Conservation (phyloP, 2,329 filamentous ascomycete species). For the Trichoderma arundinaceum region DNA sequence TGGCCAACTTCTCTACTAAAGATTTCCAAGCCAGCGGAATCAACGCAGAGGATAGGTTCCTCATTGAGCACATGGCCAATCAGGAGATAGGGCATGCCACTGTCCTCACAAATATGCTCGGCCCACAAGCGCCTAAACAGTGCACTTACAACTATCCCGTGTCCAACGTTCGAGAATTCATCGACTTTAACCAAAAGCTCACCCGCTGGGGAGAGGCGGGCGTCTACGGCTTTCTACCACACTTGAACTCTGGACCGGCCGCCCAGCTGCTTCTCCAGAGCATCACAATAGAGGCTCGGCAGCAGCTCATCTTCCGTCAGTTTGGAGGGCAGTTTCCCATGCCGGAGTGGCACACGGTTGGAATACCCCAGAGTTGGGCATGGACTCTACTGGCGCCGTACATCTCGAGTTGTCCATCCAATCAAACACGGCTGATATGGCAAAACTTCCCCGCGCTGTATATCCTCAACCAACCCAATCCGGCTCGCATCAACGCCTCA, state of each 20-base stretch:
- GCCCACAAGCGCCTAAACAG: constrained; percentile 69
- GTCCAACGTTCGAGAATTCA: constrained; percentile 73
- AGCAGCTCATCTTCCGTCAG: constrained; percentile 85
- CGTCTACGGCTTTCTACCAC: constrained; percentile 80
- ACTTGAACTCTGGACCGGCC: constrained; percentile 76
- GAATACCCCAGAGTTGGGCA: constrained; percentile 82
- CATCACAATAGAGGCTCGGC: constrained; percentile 78
- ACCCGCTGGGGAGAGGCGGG: constrained; percentile 81
- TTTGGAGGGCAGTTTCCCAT: constrained; percentile 80
- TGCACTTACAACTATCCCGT: constrained; percentile 86
- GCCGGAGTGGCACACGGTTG: constrained; percentile 81
- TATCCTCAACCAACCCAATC: constrained; percentile 78
- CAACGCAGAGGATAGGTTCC: constrained; percentile 68
- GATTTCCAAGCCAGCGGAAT: constrained; percentile 75
- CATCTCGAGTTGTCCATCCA: constrained; percentile 75
- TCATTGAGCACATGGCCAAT: constrained; percentile 77
- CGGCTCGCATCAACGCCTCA: constrained; percentile 68
- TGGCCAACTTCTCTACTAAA: constrained; percentile 69
- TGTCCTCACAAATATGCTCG: constrained; percentile 77
- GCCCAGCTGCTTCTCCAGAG: constrained; percentile 75
- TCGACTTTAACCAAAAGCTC: constrained; percentile 87
- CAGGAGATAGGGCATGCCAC: constrained; percentile 82
- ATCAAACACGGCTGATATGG: constrained; percentile 78
- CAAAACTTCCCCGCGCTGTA: constrained; percentile 79
- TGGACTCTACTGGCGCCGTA: constrained; percentile 84